Evolutionary conservation across 768 basidiomycete species (phyloP).

Genomic region (Austroboletus eburneus): DNA sequence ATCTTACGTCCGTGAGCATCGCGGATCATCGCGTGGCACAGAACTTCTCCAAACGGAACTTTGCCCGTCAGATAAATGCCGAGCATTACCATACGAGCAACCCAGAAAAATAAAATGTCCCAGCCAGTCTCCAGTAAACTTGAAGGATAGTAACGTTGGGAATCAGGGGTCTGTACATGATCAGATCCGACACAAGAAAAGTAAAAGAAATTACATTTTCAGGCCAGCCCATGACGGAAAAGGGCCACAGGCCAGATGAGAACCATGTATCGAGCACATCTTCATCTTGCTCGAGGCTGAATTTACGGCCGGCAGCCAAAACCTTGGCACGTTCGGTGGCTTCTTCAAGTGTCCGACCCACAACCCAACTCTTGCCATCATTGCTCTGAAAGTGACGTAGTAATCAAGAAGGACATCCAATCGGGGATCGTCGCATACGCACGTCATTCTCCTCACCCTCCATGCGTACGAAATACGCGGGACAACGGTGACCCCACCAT

Average conservation of each 20-base stretch:
- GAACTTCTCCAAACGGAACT: slow-evolving; percentile 93
- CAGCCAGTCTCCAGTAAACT: slow-evolving; percentile 96
- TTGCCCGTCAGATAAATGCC: slow-evolving; percentile 84
- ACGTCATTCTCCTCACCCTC: slow-evolving; percentile 73
- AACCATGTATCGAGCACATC: slow-evolving; percentile 99
- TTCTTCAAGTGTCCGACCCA: slow-evolving; percentile 74
- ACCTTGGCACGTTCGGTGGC: slow-evolving; percentile 70
- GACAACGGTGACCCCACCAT: slow-evolving; percentile 98
- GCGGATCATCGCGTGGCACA: slow-evolving; percentile 98
- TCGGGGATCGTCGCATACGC: slow-evolving; percentile 16
- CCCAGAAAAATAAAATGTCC: slow-evolving; percentile 99
- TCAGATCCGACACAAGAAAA: background rate
- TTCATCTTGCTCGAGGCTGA: slow-evolving; percentile 85
- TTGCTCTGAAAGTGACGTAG: slow-evolving; percentile 38
- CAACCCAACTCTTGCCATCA: slow-evolving; percentile 86
- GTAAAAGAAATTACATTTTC: slow-evolving; percentile 60
- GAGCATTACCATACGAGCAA: slow-evolving; percentile 95
- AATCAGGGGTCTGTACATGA: slow-evolving; percentile 62
- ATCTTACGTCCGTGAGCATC: slow-evolving; percentile 99
- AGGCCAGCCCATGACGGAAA: slow-evolving; percentile 97
- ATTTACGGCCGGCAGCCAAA: slow-evolving; percentile 62
- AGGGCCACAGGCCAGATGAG: slow-evolving; percentile 96
- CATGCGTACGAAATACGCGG: slow-evolving; percentile 87
- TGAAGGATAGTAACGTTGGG: slow-evolving; percentile 81
- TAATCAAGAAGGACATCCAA: background rate